Evolutionary conservation across 257 asterid species (phyloP), one percentile per base, ranked within the genome.

Genomic region (Solanum verrucosum): DNA sequence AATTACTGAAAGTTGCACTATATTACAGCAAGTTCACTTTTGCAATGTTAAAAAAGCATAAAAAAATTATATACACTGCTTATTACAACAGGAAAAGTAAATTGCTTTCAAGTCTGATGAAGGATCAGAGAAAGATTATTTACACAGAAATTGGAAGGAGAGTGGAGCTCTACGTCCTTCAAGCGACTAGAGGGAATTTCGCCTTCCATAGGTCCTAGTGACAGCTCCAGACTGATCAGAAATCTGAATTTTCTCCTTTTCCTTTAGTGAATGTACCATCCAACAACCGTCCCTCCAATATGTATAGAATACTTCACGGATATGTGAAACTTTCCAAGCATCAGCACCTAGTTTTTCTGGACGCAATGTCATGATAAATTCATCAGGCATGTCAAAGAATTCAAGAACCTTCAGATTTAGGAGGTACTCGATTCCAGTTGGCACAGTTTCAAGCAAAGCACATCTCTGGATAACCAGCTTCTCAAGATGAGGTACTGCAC

Each of bases 401-500:
- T 85, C 88, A 5, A 89, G 88, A 42, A 23, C n/a, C 79, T 78
- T 83, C 44, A 90, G 37, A 15, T 73, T 85, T 10, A 37, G n/a
- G 29, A 90, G 88, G 52, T 9, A 25, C 38, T 87, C 88, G 12
- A 89, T 90, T 71, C 92, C 91, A 1, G 23, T 25, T 59, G 91
- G 89, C 23, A 87, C 88, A 1, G 85, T 86, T 25, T 60, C 84
- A 38, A 90, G 37, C 23, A 29, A 82, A 29, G 77, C 38, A 23
- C 91, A 89, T 34, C 86, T 21, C 65, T 82, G 83, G 60, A 90
- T 49, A 11, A 37, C 60, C 20, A 88, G 4, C 27, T 84, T 72
- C 83, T 87, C 88, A 14, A 91, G 87, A 44, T 27, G 52, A 14
- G 87, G 91, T 88, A 88, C 33, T 44, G 90, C 89, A 21, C 91